Conservation (phyloP, 805 yeast species). For the Yamadazyma insecticola region DNA sequence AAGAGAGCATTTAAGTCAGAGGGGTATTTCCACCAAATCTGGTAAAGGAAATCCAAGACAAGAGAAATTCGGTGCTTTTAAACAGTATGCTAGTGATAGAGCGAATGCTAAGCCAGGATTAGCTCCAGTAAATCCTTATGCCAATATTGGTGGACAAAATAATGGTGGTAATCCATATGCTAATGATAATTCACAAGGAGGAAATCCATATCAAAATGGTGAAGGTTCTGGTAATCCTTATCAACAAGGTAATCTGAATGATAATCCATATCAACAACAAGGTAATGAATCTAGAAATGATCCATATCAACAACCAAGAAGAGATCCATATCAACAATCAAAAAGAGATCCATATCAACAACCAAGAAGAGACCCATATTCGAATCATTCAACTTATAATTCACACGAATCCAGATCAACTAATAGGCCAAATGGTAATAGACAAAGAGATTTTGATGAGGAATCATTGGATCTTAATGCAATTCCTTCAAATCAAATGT, state of each 20-base stretch:
- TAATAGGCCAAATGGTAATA: conserved; percentile 2
- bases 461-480: conserved; percentile 37
- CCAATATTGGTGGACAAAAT: conserved; percentile 18
- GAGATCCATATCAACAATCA: conserved; percentile 11
- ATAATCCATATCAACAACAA: neutral
- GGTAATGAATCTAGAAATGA: neutral
- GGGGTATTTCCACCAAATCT: conserved; percentile 40
- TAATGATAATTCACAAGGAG: conserved; percentile 1
- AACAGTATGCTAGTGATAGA: conserved; percentile 44
- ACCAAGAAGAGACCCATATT: conserved; percentile 4
- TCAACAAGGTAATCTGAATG: neutral
- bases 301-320: neutral
- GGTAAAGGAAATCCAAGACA: conserved; percentile 27
- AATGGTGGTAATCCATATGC: conserved; percentile 11
- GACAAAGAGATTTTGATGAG: conserved; percentile 17
- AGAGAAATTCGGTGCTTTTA: conserved; percentile 50
- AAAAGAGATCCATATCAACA: neutral
- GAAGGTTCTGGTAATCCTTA: conserved; percentile 5
- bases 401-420: conserved; percentile 5
- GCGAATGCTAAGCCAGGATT: conserved; percentile 29
- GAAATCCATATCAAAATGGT: neutral
- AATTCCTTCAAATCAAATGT: conserved; percentile 28
- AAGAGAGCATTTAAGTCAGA: conserved; percentile 31
- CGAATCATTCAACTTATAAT: conserved; percentile 2
- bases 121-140: conserved; percentile 40